Evolutionary conservation across 2,329 filamentous ascomycete species (phyloP).

Genomic region (Epichloe brachyelytri): DNA sequence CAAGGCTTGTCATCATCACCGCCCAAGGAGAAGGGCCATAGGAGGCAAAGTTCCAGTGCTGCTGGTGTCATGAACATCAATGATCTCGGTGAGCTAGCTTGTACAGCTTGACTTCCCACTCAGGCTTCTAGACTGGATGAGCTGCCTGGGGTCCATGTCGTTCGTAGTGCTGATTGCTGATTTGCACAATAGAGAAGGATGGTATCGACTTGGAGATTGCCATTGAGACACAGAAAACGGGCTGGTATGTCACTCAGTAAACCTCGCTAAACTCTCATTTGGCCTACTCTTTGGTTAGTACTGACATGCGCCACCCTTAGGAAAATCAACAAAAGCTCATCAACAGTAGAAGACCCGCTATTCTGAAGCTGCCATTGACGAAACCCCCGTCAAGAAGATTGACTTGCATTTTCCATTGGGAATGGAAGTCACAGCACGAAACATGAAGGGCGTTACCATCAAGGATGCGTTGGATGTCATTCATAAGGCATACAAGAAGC

Average conservation of each 20-base stretch:
- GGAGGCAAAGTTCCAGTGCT: slow-evolving; percentile 59
- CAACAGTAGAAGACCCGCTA: slow-evolving; percentile 66
- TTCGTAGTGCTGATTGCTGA: background rate
- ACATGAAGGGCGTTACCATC: slow-evolving; percentile 89
- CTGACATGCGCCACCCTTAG: slow-evolving; percentile 29
- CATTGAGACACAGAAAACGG: slow-evolving; percentile 73
- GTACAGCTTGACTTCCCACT: background rate
- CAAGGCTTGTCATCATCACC: slow-evolving; percentile 61
- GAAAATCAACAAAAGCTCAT: slow-evolving; percentile 86
- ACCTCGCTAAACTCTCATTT: too few relatives aligned
- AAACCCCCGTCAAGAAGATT: slow-evolving; percentile 85
- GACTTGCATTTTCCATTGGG: slow-evolving; percentile 85
- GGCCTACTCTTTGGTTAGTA: background rate
- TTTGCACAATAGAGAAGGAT: slow-evolving; percentile 48
- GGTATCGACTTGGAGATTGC: slow-evolving; percentile 60
- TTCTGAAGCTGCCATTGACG: slow-evolving; percentile 70
- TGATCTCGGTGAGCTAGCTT: slow-evolving; percentile 59
- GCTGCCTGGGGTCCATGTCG: too few relatives aligned
- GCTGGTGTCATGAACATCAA: slow-evolving; percentile 62
- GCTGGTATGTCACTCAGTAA: slow-evolving; percentile 51
- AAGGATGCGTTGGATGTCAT: slow-evolving; percentile 95
- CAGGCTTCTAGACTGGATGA: background rate
- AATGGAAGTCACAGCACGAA: slow-evolving; percentile 76
- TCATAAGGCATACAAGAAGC: slow-evolving; percentile 93
- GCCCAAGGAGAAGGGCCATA: slow-evolving; percentile 51